Evolutionary conservation across 2,329 filamentous ascomycete species (phyloP).

Genomic region (Claviceps purpurea): DNA sequence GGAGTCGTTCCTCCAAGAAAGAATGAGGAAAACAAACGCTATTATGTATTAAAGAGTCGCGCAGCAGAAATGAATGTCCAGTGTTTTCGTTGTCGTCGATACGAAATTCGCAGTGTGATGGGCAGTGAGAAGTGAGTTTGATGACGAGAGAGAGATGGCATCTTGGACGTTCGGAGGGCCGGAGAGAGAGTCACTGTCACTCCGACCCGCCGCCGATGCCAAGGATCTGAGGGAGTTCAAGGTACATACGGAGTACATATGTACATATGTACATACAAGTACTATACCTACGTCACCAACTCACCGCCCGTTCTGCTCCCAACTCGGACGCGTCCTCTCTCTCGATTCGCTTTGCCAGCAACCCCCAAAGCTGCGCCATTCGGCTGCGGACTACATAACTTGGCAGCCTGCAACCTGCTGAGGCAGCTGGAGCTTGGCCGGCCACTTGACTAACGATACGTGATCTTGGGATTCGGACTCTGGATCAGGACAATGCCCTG

Average conservation of each 20-base stretch:
- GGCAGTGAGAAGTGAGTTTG: neutral
- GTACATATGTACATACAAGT: too few species aligned
- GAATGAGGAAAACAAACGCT: neutral
- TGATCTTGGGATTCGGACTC: neutral
- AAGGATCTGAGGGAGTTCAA: too few species aligned
- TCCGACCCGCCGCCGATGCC: neutral
- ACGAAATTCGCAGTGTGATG: neutral
- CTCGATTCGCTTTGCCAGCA: neutral
- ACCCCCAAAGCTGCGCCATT: neutral
- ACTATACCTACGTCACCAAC: too few species aligned
- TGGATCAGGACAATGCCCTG: neutral
- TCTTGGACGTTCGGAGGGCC: neutral
- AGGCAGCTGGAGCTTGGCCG: neutral
- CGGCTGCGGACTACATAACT: neutral
- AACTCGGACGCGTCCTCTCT: too few species aligned
- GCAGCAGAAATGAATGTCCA: constrained; percentile 1
- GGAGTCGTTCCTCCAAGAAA: neutral
- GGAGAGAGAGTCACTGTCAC: constrained; percentile 3
- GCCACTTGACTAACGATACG: neutral
- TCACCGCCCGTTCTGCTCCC: too few species aligned
- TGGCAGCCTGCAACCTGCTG: too few species aligned
- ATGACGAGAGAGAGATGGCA: constrained; percentile 1
- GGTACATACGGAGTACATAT: too few species aligned
- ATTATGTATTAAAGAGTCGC: neutral
- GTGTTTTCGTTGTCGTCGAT: constrained; percentile 5